Evolutionary conservation across 306 rosid genomes (phyloP).

Genomic region (Lathyrus sativus): DNA sequence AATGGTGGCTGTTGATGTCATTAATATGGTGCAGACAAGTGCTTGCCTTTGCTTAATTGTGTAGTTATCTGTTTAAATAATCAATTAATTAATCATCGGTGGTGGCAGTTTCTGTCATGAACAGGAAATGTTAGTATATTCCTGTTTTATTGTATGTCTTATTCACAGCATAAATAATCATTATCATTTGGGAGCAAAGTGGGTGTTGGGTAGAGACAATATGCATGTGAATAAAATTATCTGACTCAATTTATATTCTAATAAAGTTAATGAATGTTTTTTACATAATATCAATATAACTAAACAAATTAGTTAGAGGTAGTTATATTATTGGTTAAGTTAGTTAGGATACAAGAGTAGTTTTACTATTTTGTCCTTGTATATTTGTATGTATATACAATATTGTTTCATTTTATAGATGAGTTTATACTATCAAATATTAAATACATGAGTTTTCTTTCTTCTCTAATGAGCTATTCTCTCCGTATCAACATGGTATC

Average conservation of each 20-base stretch:
- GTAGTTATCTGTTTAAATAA: constrained; percentile 32
- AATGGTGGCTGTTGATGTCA: constrained; percentile 36
- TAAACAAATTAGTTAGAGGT: too few species aligned
- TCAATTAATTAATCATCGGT: background rate
- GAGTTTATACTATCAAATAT: too few species aligned
- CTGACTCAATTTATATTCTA: background rate
- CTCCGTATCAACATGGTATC: too few species aligned
- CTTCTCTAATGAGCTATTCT: too few species aligned
- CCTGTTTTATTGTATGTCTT: background rate
- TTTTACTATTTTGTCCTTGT: too few species aligned
- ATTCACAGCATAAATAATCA: constrained; percentile 23
- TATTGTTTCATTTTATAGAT: too few species aligned
- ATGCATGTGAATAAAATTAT: background rate
- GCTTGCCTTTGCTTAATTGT: constrained; percentile 12
- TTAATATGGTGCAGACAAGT: constrained; percentile 37
- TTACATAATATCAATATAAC: background rate
- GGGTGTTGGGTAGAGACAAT: constrained; percentile 20
- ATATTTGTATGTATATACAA: too few species aligned
- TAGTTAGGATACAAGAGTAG: too few species aligned
- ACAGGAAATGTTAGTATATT: background rate
- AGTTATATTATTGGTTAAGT: too few species aligned
- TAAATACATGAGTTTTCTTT: too few species aligned
- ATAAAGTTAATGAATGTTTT: background rate
- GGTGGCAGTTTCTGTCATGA: constrained; percentile 30
- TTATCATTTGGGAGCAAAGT: constrained; percentile 24